Conservation (phyloP, 2,329 filamentous ascomycete genomes). For the Sclerotinia borealis region DNA sequence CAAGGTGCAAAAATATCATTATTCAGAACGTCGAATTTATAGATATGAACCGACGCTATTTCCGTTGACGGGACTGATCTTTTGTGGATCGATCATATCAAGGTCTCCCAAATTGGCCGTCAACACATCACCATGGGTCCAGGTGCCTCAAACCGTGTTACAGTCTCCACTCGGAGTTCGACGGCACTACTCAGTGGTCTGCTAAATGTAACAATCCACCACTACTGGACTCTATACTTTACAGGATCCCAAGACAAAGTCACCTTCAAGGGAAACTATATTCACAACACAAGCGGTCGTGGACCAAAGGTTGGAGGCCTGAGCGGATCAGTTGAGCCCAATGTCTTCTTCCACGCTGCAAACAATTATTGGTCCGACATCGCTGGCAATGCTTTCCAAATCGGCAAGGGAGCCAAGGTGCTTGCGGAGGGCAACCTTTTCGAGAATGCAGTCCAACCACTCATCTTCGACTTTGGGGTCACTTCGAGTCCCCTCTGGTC, state of each 20-base stretch:
- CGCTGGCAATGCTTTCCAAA: background rate
- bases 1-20: background rate
- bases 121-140: constrained; percentile 37
- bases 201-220: background rate
- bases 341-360: background rate
- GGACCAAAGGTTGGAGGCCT: constrained; percentile 37
- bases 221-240: constrained; percentile 22
- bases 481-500: background rate
- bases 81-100: constrained; percentile 31
- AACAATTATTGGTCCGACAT: background rate
- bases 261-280: constrained; percentile 40
- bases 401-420: background rate
- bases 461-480: background rate
- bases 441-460: background rate
- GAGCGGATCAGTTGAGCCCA: background rate
- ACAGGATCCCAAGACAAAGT: constrained; percentile 36
- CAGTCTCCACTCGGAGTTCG: constrained; percentile 35
- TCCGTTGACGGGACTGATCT: constrained; percentile 43
- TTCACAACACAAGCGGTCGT: constrained; percentile 40
- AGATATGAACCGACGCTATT: constrained; percentile 52
- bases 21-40: constrained; percentile 45
- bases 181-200: background rate
- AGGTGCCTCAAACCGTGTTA: constrained; percentile 34
- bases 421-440: background rate
- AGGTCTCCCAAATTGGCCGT: constrained; percentile 37